Conservation (phyloP, 139 green algal genomes). For the Limnomonas spitsbergensis region DNA sequence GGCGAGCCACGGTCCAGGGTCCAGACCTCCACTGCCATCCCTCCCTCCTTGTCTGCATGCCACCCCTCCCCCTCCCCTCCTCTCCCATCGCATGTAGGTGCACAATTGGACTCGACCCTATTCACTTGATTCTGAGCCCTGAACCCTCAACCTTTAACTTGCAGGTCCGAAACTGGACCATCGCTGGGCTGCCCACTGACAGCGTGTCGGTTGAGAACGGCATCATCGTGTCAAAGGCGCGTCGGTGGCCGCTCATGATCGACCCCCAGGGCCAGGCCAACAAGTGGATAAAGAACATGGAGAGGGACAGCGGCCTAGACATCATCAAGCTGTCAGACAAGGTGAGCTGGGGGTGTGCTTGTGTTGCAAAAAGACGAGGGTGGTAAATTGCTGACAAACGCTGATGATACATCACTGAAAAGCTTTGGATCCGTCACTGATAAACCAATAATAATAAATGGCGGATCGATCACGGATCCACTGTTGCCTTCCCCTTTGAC, state of each 20-base stretch:
- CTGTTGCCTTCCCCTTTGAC: too few species aligned
- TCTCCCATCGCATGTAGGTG: background rate
- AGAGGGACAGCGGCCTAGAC: slow-evolving; percentile 67
- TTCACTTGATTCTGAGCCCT: too few species aligned
- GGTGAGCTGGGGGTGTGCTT: background rate
- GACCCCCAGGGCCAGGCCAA: slow-evolving; percentile 71
- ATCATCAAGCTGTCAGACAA: slow-evolving; percentile 74
- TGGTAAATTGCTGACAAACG: background rate
- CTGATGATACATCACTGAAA: background rate
- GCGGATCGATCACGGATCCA: too few species aligned
- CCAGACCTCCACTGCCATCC: too few species aligned
- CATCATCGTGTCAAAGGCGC: slow-evolving; percentile 77
- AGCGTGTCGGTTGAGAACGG: slow-evolving; percentile 63
- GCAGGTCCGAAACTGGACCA: slow-evolving; percentile 62
- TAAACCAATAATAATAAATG: too few species aligned
- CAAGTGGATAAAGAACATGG: slow-evolving; percentile 80
- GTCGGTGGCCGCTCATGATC: slow-evolving; percentile 78
- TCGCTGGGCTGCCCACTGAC: slow-evolving; percentile 66
- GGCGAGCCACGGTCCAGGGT: too few species aligned
- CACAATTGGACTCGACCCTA: too few species aligned
- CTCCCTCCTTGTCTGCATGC: slow-evolving; percentile 5
- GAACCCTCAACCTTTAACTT: too few species aligned
- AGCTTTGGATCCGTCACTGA: too few species aligned
- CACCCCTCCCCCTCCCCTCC: too few species aligned
- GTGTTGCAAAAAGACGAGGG: background rate